These are phyloP conservation scores for Flaveria linearis DNA, from an alignment of 129 eudicot genomes.

Conservation along the genomic window DNA sequence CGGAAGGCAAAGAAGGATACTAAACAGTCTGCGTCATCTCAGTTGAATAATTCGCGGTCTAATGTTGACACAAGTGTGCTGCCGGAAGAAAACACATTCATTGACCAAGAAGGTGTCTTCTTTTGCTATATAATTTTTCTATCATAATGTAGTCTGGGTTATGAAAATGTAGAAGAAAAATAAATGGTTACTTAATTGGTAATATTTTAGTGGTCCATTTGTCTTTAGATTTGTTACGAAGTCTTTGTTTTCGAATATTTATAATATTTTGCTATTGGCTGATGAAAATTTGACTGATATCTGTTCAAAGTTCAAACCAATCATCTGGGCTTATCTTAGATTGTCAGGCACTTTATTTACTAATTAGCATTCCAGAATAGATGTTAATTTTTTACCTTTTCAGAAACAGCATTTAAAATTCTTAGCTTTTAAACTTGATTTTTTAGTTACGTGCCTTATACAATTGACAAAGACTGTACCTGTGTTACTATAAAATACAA, in stretches of 20 bases:
- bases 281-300: background rate
- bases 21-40: slow-evolving; percentile 37
- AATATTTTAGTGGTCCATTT: background rate
- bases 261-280: background rate
- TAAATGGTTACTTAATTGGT: background rate
- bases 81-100: background rate
- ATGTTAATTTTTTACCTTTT: background rate
- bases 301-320: no score
- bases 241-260: background rate
- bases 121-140: background rate
- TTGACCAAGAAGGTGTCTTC: slow-evolving; percentile 51
- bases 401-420: background rate
- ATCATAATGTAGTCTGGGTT: background rate
- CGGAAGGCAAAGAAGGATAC: slow-evolving; percentile 39
- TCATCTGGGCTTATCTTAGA: background rate
- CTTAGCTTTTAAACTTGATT: background rate
- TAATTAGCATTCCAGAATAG: background rate
- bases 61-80: slow-evolving; percentile 29
- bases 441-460: background rate
- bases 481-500: background rate
- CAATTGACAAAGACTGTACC: background rate
- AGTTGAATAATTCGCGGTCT: slow-evolving; percentile 22
- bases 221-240: background rate
- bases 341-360: background rate
- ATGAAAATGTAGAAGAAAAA: no score